Percentiles rank a stretch among this genome's conserved stretches.
These are phyloP conservation scores for Mycena albidolilacea DNA, from an alignment of 768 basidiomycete species.

Conservation along the genomic window DNA sequence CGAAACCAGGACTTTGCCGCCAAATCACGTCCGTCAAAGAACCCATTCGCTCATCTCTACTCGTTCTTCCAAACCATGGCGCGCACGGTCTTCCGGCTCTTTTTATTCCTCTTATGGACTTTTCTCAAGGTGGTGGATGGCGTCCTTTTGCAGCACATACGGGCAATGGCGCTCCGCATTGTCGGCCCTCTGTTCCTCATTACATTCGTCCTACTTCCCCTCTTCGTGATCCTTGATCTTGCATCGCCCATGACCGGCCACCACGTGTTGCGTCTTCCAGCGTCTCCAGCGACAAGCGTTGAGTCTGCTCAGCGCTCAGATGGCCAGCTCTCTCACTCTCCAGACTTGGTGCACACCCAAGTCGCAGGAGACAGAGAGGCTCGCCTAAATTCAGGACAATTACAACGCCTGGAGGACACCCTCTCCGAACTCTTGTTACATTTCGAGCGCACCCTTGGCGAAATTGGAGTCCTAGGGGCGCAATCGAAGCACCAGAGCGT, in stretches of 20 bases:
- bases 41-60: neutral
- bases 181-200: constrained; percentile 5
- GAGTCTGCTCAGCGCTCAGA: neutral
- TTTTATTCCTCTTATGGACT: neutral
- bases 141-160: neutral
- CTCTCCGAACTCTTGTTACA: neutral
- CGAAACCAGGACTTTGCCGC: neutral
- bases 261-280: neutral
- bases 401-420: constrained; percentile 42
- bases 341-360: constrained; percentile 64
- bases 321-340: constrained; percentile 1
- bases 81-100: constrained; percentile 5
- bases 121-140: neutral
- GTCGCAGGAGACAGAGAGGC: constrained; percentile 58
- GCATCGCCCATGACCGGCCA: neutral
- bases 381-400: neutral
- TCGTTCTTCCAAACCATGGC: neutral
- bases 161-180: neutral
- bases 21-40: neutral
- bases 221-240: neutral
- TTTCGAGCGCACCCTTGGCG: constrained; percentile 5
- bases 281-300: neutral
- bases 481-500: constrained; percentile 51
- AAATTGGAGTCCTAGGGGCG: constrained; percentile 2
- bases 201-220: neutral